Base-by-base conservation (phyloP, 805 yeast species). In the Saccharomycopsis schoenii region DNA sequence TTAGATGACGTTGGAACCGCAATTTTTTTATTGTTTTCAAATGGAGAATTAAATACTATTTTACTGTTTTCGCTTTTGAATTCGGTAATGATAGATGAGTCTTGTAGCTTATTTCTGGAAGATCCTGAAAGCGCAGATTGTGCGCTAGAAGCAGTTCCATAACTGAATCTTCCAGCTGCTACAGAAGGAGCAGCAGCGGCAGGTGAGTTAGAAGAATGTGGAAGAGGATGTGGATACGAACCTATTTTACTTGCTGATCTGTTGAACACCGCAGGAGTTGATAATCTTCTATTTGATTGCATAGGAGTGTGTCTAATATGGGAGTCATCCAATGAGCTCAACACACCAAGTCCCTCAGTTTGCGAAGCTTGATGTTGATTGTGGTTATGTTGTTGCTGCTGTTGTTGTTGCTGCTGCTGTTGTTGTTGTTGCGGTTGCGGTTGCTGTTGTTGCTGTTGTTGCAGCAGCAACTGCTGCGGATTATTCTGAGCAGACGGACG, bases 21-120 rank as follows among this genome's bases (percentile, higher is more conserved):
- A 19, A 51, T 52, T 39, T 58, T 58, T 36, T 56, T 57, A 42
- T 60, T 57, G 34, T 52, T 50, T 37, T 57, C 60, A 57, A 57
- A 60, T 19, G 60, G 60, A n/a, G 58, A 52, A 39, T 57, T 60
- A 41, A 60, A 60, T 2, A 60, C 55, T 8, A 60, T 57, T 56
- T 59, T 59, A 21, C 47, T 29, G 14, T 43, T 50, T 17, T n/a
- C 24, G 36, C 24, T 42, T 39, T 47, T 47, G n/a, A 47, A 47
- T 10, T 47, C 52, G 4, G 52, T 47, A 14, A 47, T 47, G 14
- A 47, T 47, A 10, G 52, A 47, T 11, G 52, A 47, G 12, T 47
- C 52, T 8, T 21, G 52, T 12, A 47, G 21, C 14, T 21, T 47
- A 34, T 47, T 47, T 24, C 34, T 47, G 8, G 52, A 47, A 24